Base-by-base conservation (phyloP, 1,284 basidiomycete genomes). In the Malassezia dermatis region DNA sequence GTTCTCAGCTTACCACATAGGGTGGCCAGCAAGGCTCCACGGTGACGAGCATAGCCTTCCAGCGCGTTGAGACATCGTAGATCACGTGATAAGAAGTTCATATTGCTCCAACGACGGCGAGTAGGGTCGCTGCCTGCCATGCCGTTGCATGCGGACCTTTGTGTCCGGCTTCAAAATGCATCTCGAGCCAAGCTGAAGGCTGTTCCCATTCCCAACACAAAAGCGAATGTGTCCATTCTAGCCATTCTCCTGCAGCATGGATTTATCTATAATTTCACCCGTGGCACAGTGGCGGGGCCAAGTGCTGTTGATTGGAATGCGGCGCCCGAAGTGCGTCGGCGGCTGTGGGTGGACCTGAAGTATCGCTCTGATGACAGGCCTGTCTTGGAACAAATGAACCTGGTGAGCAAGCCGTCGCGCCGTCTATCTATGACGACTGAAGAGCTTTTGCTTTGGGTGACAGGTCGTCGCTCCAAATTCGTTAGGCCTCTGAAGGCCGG, bases 281-380 rank as follows among this genome's bases (percentile, higher is more conserved):
- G 88, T 12, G 89, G 89, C 6, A 89, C 88, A 10, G 76, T 82
- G 48, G 77, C 81, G 3, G 78, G 79, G 0, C 82, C 88, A 0
- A 80, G 80, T 8, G 86, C 88, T 0, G 62, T 69, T 0, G 78
- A 78, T 10, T 91, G 87, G 69, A 66, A 78, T 44, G 60, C 66
- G 1, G 83, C 79, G 6, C 75, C 69, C 8, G 60, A 63, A 1
- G 66, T 73, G 31, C 55, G 63, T 19, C 56, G 63, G 17, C 44
- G 70, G 31, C 85, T 93, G 75, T 90, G 89, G 88, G 86, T 86
- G 2, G 83, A 86, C 59, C 82, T 93, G 62, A 93, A 93, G 76
- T 91, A 89, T 76, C 81, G 87, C 48, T 48, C 60, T 2, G 83
- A 87, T 62, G 87, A 91, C 76, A 77, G 82, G 27, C 86, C 88